Conservation (phyloP, 2,329 filamentous ascomycete species). For the Drechslerella coelobrocha region DNA sequence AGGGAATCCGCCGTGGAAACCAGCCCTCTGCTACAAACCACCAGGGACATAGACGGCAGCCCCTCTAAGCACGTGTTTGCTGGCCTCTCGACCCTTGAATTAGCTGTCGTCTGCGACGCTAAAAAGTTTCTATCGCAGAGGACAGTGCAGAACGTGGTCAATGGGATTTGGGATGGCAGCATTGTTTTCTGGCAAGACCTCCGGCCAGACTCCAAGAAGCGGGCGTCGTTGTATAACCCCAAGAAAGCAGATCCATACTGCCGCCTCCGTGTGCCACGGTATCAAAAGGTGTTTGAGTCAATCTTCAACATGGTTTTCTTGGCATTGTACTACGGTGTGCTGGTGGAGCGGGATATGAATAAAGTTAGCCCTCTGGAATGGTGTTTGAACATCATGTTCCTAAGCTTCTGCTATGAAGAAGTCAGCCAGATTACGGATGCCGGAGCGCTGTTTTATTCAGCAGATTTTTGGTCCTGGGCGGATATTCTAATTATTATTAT, state of each 20-base stretch:
- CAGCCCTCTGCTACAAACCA: conserved; percentile 20
- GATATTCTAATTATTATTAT: conserved; percentile 76
- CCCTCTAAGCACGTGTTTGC: conserved; percentile 73
- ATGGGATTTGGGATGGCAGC: conserved; percentile 83
- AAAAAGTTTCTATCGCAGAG: conserved; percentile 84
- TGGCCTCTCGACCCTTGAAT: conserved; percentile 83
- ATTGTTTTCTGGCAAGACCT: conserved; percentile 86
- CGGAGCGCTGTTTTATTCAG: conserved; percentile 82
- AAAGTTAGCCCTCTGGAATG: conserved; percentile 42
- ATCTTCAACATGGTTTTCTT: conserved; percentile 80
- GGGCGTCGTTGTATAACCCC: conserved; percentile 76
- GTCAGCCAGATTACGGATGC: conserved; percentile 84
- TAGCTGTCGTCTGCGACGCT: conserved; percentile 78
- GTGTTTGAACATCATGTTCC: conserved; percentile 49
- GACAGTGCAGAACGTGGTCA: conserved; percentile 81
- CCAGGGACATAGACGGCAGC: conserved; percentile 62
- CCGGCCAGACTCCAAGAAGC: conserved; percentile 75
- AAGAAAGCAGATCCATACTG: conserved; percentile 74
- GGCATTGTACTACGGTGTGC: conserved; percentile 81
- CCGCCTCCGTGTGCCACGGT: conserved; percentile 77
- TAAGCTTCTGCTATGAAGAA: conserved; percentile 66
- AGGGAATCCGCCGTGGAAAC: conserved; percentile 25
- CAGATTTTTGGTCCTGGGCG: conserved; percentile 81
- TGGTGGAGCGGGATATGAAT: conserved; percentile 62
- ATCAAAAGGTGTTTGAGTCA: conserved; percentile 83